Base-by-base conservation (phyloP, 129 eudicot species). In the Tagetes erecta region DNA sequence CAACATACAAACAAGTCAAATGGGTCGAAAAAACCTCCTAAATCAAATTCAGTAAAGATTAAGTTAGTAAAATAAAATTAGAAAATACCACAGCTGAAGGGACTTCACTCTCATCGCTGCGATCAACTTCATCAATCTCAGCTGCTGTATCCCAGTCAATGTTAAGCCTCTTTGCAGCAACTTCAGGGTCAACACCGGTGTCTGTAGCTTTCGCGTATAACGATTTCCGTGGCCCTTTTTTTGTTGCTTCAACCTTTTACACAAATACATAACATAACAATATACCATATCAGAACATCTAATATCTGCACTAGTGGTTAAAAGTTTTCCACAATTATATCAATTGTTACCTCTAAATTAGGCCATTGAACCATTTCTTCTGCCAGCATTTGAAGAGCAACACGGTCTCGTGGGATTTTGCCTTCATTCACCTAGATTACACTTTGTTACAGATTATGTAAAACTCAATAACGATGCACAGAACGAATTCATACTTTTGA, bases 331-430 rank as follows among this genome's bases (percentile, higher is more conserved):
- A n/a, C 40, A 4, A 14, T 5, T 64, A 44, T n/a, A 64, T 40
- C 35, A 38, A 2, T 20, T 3, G 50, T 38, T 64, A 92, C 98
- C 95, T 93, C 98, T 75, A 93, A 83, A 84, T 90, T 90, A 62
- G 98, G 98, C 98, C 98, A 93, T 76, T 85, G 87, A 52, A 80
- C 75, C 92, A 93, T 84, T 85, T 93, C 98, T 74, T 93, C 92
- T 3, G 96, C 95, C 63, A 93, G 84, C 92, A 93, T 81, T 53
- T 76, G 83, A 67, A 93, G 83, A 52, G 95, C 96, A 74, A 66
- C 64, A 34, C 89, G 95, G 76, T 93, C 72, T 76, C 78, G 70
- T 0, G 98, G 98, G 63, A 90, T 84, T 85, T 88, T 84, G 4
- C 97, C 98, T 75, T 93, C 92, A 68, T 93, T 86, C 55, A 92